Base-by-base conservation (phyloP, 805 yeast species). In the Starmera quercuum region DNA sequence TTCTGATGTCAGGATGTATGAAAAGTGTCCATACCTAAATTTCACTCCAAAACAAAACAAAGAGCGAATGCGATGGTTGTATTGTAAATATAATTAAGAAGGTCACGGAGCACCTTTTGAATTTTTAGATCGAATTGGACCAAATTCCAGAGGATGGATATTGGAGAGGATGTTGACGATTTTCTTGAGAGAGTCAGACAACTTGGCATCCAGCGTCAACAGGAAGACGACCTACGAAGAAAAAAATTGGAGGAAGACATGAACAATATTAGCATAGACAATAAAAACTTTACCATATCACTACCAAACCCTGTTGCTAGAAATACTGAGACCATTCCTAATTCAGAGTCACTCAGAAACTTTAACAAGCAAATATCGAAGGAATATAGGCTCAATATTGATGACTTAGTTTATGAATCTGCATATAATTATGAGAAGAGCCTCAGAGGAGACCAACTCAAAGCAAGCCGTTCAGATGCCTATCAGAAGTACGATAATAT, bases 381-480 rank as follows among this genome's bases (percentile, higher is more conserved):
- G 18, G 63, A 63, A 7, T 71, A 68, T 31, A 73, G 78, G 52
- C 35, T 49, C 8, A 36, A 44, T 20, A 53, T 66, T 35, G 59
- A 57, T 40, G 58, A 63, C 6, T 63, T 81, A 45, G 68, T 78
- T 61, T 67, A 65, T 36, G 88, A 82, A 55, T 55, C 64, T 32
- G 70, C 79, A 4, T 83, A 90, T 59, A 78, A 75, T 42, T 48
- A 54, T 7, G 61, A 63, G 8, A 56, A 61, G 21, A 51, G 54
- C 12, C 80, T 87, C 64, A 75, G 78, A 54, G 75, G 66, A 33
- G 86, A 79, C 62, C 85, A 79, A 60, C 13, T 10, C 10, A 21
- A 6, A 7, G 17, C 14, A 22, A 14, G 13, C 18, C 17, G 26
- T 20, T 26, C 36, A 14, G 24, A 29, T 20, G 10, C 37, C 2